Evolutionary conservation across 2,329 filamentous ascomycete species (phyloP).

Genomic region (Hirsutella minnesotensis): DNA sequence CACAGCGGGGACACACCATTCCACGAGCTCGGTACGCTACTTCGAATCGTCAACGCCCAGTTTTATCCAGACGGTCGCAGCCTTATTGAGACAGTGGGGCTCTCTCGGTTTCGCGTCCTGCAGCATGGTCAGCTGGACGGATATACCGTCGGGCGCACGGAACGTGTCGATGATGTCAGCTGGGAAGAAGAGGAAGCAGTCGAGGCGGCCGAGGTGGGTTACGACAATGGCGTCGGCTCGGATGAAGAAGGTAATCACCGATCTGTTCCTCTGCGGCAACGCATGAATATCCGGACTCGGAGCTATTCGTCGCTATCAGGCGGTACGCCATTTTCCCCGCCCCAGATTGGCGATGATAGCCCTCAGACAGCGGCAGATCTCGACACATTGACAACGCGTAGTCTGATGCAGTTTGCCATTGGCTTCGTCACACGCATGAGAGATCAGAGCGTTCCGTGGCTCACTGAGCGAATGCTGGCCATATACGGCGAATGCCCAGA

Average conservation of each 20-base stretch:
- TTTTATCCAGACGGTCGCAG: constrained; percentile 70
- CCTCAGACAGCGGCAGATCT: constrained; percentile 6
- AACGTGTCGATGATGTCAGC: constrained; percentile 71
- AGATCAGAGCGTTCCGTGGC: constrained; percentile 58
- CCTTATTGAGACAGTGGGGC: constrained; percentile 64
- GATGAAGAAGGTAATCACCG: background rate
- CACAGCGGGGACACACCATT: constrained; percentile 32
- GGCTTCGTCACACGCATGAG: constrained; percentile 61
- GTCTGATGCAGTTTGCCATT: constrained; percentile 52
- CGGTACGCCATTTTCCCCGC: background rate
- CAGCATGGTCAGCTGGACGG: constrained; percentile 57
- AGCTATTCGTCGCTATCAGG: background rate
- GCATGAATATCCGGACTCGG: no score
- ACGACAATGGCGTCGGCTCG: constrained; percentile 1
- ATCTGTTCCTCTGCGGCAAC: background rate
- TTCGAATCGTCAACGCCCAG: constrained; percentile 64
- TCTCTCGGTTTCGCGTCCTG: constrained; percentile 64
- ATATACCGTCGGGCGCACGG: constrained; percentile 64
- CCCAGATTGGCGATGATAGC: background rate
- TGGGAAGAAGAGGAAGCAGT: constrained; percentile 67
- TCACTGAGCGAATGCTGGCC: constrained; percentile 57
- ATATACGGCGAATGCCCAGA: constrained; percentile 68
- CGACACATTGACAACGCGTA: constrained; percentile 51
- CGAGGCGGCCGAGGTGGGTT: constrained; percentile 51
- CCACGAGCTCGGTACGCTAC: constrained; percentile 63